These are phyloP conservation scores for Mycena metata DNA, from an alignment of 768 basidiomycete species.

Conservation along the genomic window DNA sequence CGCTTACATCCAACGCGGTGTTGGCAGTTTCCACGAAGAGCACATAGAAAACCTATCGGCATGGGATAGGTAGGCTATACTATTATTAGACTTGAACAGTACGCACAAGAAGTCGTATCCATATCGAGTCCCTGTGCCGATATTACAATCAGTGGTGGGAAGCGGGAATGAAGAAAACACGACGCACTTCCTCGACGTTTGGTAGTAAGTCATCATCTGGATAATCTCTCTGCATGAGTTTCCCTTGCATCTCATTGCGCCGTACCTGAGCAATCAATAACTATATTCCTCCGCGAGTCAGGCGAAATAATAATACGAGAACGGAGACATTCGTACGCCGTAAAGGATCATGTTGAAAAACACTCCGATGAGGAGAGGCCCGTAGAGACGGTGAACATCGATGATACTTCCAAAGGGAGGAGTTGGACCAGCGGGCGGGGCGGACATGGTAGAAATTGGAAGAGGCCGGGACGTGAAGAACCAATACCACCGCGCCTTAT, in stretches of 20 bases:
- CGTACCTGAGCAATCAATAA: slow-evolving; percentile 1
- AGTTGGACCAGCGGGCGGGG: not conserved
- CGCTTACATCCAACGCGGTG: too few relatives aligned
- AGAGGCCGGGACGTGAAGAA: not conserved
- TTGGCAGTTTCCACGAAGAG: too few relatives aligned
- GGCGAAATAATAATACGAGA: too few relatives aligned
- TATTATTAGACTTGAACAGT: too few relatives aligned
- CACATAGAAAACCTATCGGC: too few relatives aligned
- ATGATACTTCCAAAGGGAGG: not conserved
- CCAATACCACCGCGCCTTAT: too few relatives aligned
- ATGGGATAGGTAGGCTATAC: too few relatives aligned
- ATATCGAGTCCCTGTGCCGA: too few relatives aligned
- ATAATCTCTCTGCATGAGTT: not conserved
- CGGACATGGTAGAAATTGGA: not conserved
- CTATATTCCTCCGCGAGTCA: not conserved
- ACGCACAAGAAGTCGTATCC: too few relatives aligned
- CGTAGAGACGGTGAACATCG: not conserved
- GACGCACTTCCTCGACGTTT: not conserved
- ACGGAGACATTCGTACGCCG: not conserved
- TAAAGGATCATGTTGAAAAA: slow-evolving; percentile 6
- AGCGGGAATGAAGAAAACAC: too few relatives aligned
- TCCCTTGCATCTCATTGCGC: not conserved
- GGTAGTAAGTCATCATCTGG: slow-evolving; percentile 10
- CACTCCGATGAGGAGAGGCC: not conserved
- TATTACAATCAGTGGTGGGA: too few relatives aligned